These are phyloP conservation scores for Ogataea philodendri DNA, from an alignment of 805 yeast genomes.

Conservation along the genomic window DNA sequence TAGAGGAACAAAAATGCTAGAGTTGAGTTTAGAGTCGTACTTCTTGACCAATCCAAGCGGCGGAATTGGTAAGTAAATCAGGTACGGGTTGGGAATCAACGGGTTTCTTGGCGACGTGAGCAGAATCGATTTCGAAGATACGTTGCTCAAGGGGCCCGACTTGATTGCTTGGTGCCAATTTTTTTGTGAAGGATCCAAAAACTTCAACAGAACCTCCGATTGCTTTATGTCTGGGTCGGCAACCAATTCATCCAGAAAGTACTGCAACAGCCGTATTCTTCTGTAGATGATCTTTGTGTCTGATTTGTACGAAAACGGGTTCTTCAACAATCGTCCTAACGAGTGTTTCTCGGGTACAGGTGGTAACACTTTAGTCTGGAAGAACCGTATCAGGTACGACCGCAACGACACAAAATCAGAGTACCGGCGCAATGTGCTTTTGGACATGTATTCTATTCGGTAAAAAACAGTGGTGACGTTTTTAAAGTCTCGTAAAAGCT, in stretches of 20 bases:
- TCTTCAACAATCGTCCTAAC: constrained; percentile 34
- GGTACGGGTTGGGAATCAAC: constrained; percentile 51
- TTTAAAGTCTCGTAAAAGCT: constrained; percentile 26
- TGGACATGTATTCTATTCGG: constrained; percentile 23
- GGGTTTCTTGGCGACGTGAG: constrained; percentile 52
- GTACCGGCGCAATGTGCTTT: constrained; percentile 64
- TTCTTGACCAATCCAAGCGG: constrained; percentile 30
- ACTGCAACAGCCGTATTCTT: constrained; percentile 45
- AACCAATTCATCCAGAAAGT: constrained; percentile 42
- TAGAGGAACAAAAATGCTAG: constrained; percentile 27
- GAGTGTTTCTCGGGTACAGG: constrained; percentile 91
- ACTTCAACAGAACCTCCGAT: constrained; percentile 43
- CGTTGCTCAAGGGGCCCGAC: constrained; percentile 38
- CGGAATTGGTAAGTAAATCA: constrained; percentile 46
- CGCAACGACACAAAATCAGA: constrained; percentile 88
- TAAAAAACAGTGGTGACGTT: constrained; percentile 34
- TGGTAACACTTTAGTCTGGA: constrained; percentile 87
- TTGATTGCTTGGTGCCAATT: constrained; percentile 49
- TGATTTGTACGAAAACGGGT: constrained; percentile 33
- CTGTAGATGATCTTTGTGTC: constrained; percentile 41
- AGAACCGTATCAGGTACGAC: constrained; percentile 61
- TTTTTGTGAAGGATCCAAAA: constrained; percentile 49
- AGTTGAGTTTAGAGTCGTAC: constrained; percentile 28
- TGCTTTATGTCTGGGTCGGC: constrained; percentile 34
- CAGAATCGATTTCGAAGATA: constrained; percentile 47